Evolutionary conservation across 208 protist genomes (phyloP), one percentile per base, ranked within the genome.

Genomic region (Borovskyia barvae): DNA sequence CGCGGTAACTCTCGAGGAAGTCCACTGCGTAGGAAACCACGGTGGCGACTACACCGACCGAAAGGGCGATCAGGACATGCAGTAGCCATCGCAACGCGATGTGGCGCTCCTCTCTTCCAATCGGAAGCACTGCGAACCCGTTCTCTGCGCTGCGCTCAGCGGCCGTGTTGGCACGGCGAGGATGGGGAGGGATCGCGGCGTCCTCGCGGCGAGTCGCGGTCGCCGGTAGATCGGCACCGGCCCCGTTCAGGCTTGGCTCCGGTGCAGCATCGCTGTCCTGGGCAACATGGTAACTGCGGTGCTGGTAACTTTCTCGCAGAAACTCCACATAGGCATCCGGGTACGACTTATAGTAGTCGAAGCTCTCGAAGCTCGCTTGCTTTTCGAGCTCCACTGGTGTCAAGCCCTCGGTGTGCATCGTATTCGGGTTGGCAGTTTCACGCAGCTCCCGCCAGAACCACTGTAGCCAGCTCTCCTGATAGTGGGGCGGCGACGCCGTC

Each of bases 311-410:
- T 36, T 80, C 63, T 14, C 87, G 77, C 19, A 94, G 60, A 53
- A 90, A 76, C 20, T 67, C 61, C 51, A 94, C 80, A 66, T 94
- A 94, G 72, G 90, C 87, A 43, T 78, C 63, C 0, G 84, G 74
- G 68, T 94, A 94, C 7, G 82, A 56, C 50, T 86, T 90, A 56
- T 92, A 81, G 54, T 92, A 95, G 65, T 95, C 82, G 1, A 92
- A 62, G 37, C 82, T 90, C 37, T 95, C 88, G 70, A 87, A 95
- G 53, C 66, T 80, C 9, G 82, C 69, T 45, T 89, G 84, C 45
- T 77, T 80, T 51, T 66, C 39, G 37, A 72, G 68, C 60, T 88
- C 72, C 19, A 63, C 77, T 12, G 42, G 20, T 0, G 71, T 83
- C 12, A 87, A 64, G 25, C 75, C 61, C 36, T 76, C 73, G 2